These are phyloP conservation scores for Corylus heterophylla DNA, from an alignment of 306 rosid species.

Conservation along the genomic window DNA sequence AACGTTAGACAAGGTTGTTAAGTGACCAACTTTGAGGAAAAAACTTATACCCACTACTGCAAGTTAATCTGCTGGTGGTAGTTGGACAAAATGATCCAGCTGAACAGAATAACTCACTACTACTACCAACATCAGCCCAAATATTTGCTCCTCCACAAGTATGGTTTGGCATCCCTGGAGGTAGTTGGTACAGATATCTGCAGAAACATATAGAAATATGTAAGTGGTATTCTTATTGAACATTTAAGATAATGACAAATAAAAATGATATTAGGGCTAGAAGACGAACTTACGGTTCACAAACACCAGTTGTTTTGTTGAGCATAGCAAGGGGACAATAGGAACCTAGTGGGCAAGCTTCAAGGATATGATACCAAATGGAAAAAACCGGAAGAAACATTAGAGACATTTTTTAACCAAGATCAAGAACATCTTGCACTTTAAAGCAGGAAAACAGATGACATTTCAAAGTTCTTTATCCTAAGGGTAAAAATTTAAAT, in stretches of 20 bases:
- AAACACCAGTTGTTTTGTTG: constrained; percentile 71
- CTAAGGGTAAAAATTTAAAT: not conserved
- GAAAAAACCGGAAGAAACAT: constrained; percentile 33
- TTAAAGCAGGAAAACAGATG: not conserved
- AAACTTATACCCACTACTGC: constrained; percentile 77
- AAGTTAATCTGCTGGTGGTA: constrained; percentile 54
- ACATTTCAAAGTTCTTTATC: not conserved
- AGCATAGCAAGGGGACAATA: constrained; percentile 82
- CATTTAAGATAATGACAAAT: constrained; percentile 17
- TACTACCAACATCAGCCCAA: constrained; percentile 83
- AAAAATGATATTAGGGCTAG: constrained; percentile 11
- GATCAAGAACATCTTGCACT: not conserved
- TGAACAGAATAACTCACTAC: constrained; percentile 78
- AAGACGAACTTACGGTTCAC: constrained; percentile 86
- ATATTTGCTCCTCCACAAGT: constrained; percentile 93
- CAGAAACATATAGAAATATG: constrained; percentile 20
- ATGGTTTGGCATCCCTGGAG: constrained; percentile 77
- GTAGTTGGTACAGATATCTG: constrained; percentile 90
- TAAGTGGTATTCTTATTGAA: not conserved
- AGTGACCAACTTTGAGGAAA: constrained; percentile 19
- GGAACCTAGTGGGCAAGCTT: constrained; percentile 97
- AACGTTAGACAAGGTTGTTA: not conserved
- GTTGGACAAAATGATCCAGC: constrained; percentile 94
- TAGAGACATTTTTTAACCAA: constrained; percentile 34
- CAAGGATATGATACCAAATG: constrained; percentile 33